These are phyloP conservation scores for Scytalidium sp. DNA, from an alignment of 2,329 filamentous ascomycete species.

Conservation along the genomic window DNA sequence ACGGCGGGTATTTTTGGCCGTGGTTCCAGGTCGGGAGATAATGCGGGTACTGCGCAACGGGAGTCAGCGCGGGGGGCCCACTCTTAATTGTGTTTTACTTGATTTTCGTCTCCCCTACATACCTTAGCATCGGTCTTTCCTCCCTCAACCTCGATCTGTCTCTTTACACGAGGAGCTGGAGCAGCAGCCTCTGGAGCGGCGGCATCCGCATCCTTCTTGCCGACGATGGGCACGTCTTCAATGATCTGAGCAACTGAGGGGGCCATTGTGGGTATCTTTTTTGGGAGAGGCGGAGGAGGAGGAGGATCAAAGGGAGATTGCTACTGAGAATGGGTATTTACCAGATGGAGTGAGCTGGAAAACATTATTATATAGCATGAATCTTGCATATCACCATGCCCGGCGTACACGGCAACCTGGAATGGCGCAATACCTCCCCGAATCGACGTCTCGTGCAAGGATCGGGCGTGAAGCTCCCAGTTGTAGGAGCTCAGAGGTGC, in stretches of 20 bases:
- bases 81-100: no score
- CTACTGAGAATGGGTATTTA: no score
- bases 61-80: no score
- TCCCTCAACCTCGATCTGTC: constrained; percentile 18
- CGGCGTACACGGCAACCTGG: not conserved
- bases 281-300: no score
- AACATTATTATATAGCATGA: not conserved
- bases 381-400: not conserved
- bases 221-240: constrained; percentile 3
- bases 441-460: not conserved
- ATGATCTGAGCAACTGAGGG: constrained; percentile 14
- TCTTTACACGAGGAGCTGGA: constrained; percentile 10
- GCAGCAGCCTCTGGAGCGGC: constrained; percentile 2
- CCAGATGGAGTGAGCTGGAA: no score
- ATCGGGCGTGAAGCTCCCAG: no score
- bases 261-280: constrained; percentile 10
- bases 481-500: no score
- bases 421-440: not conserved
- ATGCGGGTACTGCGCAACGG: constrained; percentile 61
- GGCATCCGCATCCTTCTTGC: constrained; percentile 3
- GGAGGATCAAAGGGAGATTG: no score
- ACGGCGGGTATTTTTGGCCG: constrained; percentile 59
- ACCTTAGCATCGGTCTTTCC: constrained; percentile 17
- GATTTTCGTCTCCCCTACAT: no score
- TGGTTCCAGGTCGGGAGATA: constrained; percentile 71